A percentile compares a stretch with the other conserved stretches of the same genome.
phyloP scores from a whole-genome alignment of 805 yeast genomes.

The Blastobotrys americana region DNA sequence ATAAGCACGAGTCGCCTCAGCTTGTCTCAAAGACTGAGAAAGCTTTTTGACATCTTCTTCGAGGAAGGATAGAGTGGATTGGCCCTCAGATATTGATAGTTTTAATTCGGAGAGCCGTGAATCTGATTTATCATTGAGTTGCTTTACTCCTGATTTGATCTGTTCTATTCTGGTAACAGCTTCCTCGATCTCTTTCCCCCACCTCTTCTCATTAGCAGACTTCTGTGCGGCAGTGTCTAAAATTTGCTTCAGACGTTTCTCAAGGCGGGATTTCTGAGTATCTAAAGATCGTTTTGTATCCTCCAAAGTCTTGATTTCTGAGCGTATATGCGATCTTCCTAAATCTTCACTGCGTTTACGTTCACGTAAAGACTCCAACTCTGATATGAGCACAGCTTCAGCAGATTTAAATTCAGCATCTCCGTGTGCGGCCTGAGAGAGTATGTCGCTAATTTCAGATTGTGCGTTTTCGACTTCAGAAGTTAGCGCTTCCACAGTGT shows the following conservation, averaged over 20 bases:
- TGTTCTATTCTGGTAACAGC: conserved; percentile 13
- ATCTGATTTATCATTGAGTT: conserved; percentile 9
- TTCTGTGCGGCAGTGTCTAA: conserved; percentile 14
- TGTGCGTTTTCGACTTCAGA: conserved; percentile 31
- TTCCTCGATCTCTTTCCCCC: conserved; percentile 19
- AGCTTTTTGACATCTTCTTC: conserved; percentile 16
- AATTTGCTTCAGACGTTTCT: conserved; percentile 18
- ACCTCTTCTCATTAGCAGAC: conserved; percentile 9
- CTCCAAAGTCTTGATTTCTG: conserved; percentile 33
- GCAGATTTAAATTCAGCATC: conserved; percentile 25
- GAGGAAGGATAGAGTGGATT: conserved; percentile 14
- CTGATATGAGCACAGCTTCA: conserved; percentile 23
- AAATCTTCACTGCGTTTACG: conserved; percentile 27
- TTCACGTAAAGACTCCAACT: conserved; percentile 26
- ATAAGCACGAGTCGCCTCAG: conserved; percentile 11
- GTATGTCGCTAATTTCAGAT: conserved; percentile 27
- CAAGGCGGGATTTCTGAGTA: conserved; percentile 28
- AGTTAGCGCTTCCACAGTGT: conserved; percentile 30
- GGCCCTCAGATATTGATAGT: conserved; percentile 10
- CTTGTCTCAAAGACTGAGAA: conserved; percentile 3
- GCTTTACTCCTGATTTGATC: conserved; percentile 9
- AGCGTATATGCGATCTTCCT: conserved; percentile 27
- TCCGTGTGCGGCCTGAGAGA: conserved; percentile 20
- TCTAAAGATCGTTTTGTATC: conserved; percentile 33
- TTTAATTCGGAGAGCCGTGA: conserved; percentile 12